These are phyloP conservation scores for Francoa sonchifolia DNA, from an alignment of 441 rosid species.

Conservation along the genomic window DNA sequence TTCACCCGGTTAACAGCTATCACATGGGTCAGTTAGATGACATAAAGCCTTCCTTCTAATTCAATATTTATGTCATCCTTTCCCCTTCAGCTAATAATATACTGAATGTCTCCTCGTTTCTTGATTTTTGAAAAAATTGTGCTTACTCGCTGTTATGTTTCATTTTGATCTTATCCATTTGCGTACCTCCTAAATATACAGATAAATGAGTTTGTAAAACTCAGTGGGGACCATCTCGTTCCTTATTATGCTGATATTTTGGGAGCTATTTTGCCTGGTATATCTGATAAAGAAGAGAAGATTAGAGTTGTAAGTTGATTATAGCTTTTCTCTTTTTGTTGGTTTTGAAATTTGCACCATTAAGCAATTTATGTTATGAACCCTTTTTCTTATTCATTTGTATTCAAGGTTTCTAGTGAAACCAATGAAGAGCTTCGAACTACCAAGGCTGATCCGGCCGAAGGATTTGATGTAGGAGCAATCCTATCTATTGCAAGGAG, in stretches of 20 bases:
- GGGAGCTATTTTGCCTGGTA: slow-evolving; percentile 96
- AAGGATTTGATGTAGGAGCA: slow-evolving; percentile 78
- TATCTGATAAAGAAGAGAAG: slow-evolving; percentile 98
- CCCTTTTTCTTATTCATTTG: neutral
- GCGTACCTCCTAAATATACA: slow-evolving; percentile 21
- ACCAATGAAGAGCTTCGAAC: slow-evolving; percentile 98
- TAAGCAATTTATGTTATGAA: too few species aligned
- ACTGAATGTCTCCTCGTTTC: too few species aligned
- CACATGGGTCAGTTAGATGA: slow-evolving; percentile 67
- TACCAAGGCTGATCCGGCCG: slow-evolving; percentile 72
- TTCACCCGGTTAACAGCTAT: slow-evolving; percentile 95
- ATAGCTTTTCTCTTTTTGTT: too few species aligned
- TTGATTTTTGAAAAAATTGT: too few species aligned
- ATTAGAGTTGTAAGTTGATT: slow-evolving; percentile 88
- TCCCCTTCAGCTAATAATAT: too few species aligned
- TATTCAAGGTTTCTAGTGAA: slow-evolving; percentile 87
- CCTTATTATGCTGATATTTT: slow-evolving; percentile 91
- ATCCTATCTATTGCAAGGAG: slow-evolving; percentile 90
- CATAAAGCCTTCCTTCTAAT: neutral
- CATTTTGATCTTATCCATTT: neutral
- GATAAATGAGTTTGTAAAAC: slow-evolving; percentile 99
- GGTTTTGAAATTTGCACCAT: too few species aligned
- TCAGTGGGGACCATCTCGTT: slow-evolving; percentile 97
- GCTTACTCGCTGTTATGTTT: too few species aligned
- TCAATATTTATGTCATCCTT: too few species aligned